Conservation (phyloP, 106 monocot species). For the Phalaenopsis aphrodite region DNA sequence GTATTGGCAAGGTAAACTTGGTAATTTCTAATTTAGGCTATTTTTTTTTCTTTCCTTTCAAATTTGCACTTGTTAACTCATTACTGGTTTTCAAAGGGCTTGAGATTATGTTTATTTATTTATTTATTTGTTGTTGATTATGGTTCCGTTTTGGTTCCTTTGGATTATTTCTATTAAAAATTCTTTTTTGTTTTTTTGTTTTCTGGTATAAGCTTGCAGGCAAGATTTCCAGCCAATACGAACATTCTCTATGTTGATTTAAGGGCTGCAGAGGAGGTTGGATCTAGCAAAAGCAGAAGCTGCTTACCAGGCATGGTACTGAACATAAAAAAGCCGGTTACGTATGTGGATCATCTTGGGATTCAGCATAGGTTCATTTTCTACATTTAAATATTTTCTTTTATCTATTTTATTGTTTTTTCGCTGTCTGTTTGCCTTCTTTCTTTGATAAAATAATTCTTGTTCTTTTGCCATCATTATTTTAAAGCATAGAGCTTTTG, state of each 20-base stretch:
- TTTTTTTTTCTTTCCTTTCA: background rate
- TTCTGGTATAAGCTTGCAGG: conserved; percentile 47
- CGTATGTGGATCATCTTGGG: conserved; percentile 66
- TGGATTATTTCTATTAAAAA: conserved; percentile 1
- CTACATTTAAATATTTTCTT: background rate
- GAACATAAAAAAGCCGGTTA: conserved; percentile 77
- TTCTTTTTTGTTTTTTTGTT: background rate
- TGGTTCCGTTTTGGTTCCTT: conserved; percentile 3
- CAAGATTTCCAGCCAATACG: conserved; percentile 87
- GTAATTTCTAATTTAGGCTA: background rate
- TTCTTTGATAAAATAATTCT: background rate
- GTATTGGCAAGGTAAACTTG: background rate
- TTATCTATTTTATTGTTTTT: no score
- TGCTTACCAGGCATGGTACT: conserved; percentile 93
- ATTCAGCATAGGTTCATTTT: conserved; percentile 64
- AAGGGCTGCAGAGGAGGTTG: conserved; percentile 74
- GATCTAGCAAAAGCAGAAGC: conserved; percentile 52
- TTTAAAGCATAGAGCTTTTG: no score
- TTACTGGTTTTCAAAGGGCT: background rate
- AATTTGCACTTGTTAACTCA: background rate
- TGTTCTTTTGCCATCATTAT: background rate
- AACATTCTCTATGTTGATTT: conserved; percentile 95
- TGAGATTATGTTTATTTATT: background rate
- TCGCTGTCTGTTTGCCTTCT: no score
- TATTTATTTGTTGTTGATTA: conserved; percentile 1